Evolutionary conservation across 169 alveolate species (phyloP).

Genomic region (Babesia caballi): DNA sequence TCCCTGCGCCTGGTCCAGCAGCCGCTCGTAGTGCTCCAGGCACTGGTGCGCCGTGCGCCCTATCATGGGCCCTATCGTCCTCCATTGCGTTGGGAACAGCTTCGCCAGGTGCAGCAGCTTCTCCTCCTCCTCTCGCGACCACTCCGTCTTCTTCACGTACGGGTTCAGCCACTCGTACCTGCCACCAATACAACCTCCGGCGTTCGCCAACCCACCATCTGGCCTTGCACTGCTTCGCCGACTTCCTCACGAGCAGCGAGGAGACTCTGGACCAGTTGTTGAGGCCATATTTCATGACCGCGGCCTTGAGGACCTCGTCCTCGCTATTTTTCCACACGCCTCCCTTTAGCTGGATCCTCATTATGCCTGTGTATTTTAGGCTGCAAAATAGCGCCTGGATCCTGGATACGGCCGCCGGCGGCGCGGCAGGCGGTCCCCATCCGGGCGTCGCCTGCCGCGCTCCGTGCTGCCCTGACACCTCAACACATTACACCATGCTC

Average conservation of each 20-base stretch:
- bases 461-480: no score
- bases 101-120: conserved; percentile 97
- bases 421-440: no score
- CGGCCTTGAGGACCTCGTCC: conserved; percentile 99
- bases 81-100: conserved; percentile 99
- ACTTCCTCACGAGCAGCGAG: conserved; percentile 95
- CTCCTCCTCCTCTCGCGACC: conserved; percentile 99
- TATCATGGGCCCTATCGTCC: conserved; percentile 98
- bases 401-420: no score
- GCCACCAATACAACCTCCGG: conserved; percentile 91
- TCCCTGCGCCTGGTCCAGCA: conserved; percentile 97
- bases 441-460: no score
- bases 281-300: conserved; percentile 99
- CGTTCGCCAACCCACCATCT: conserved; percentile 93
- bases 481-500: no score
- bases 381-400: neutral
- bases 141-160: conserved; percentile 97
- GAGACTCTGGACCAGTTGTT: conserved; percentile 99
- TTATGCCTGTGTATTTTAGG: conserved; percentile 29
- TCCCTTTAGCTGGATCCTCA: conserved; percentile 96
- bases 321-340: conserved; percentile 99
- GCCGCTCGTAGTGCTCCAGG: conserved; percentile 96
- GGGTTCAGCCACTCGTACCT: conserved; percentile 99
- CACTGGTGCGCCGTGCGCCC: conserved; percentile 99
- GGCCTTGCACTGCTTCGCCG: conserved; percentile 99